phyloP scores from a whole-genome alignment of 2,329 filamentous ascomycete species.

The Scedosporium boydii region DNA sequence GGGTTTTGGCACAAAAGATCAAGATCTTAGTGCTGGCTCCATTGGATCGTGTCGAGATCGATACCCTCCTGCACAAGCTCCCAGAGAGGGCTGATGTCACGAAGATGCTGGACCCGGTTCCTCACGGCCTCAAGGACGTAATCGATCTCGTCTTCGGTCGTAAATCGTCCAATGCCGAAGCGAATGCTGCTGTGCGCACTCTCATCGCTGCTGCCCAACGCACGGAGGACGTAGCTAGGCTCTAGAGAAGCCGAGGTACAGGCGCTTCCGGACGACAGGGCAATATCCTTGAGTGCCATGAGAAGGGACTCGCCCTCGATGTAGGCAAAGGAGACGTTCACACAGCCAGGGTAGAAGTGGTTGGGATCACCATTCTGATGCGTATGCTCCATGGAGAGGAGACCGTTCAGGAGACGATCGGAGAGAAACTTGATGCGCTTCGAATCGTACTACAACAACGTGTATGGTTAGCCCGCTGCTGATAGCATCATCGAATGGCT shows the following conservation, averaged over 20 bases:
- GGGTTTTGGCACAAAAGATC: not conserved
- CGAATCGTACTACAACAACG: constrained; percentile 67
- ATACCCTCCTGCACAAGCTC: constrained; percentile 96
- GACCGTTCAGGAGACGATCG: constrained; percentile 70
- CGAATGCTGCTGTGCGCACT: constrained; percentile 96
- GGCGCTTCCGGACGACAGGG: constrained; percentile 88
- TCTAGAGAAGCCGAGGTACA: constrained; percentile 96
- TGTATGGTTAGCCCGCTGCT: constrained; percentile 11
- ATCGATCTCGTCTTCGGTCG: constrained; percentile 89
- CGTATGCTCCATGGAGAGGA: constrained; percentile 86
- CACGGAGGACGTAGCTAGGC: constrained; percentile 90
- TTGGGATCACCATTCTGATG: constrained; percentile 77
- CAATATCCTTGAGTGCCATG: constrained; percentile 98
- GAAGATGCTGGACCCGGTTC: constrained; percentile 83
- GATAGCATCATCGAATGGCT: not conserved
- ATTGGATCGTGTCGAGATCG: constrained; percentile 92
- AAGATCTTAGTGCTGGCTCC: constrained; percentile 76
- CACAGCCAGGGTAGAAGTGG: constrained; percentile 87
- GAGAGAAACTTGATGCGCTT: constrained; percentile 78
- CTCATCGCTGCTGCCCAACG: constrained; percentile 92
- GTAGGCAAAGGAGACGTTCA: constrained; percentile 97
- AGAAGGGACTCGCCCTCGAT: constrained; percentile 95
- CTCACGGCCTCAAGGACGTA: constrained; percentile 92
- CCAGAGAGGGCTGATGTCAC: constrained; percentile 93
- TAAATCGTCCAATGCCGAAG: constrained; percentile 96